Conservation (phyloP, 345 rosid species). For the Carallia brachiata region DNA sequence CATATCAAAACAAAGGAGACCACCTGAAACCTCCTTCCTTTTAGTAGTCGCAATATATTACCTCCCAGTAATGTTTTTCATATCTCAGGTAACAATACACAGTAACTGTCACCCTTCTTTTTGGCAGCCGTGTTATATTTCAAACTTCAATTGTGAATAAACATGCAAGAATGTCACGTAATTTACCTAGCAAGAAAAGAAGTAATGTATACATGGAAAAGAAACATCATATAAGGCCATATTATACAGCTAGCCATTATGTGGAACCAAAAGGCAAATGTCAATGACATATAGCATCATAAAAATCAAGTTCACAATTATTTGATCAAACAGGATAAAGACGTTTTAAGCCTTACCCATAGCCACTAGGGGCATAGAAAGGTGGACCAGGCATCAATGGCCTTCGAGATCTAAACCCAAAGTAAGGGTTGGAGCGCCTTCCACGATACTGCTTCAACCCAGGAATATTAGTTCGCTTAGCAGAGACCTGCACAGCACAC, state of each 20-base stretch:
- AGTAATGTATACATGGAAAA: too few relatives aligned
- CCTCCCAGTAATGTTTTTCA: neutral
- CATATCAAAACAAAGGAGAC: neutral
- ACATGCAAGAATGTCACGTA: too few relatives aligned
- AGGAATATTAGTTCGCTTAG: constrained; percentile 91
- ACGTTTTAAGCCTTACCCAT: constrained; percentile 56
- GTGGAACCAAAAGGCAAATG: too few relatives aligned
- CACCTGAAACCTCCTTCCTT: neutral
- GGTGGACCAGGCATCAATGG: constrained; percentile 72
- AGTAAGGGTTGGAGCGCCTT: constrained; percentile 58
- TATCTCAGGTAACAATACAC: neutral
- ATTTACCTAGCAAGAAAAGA: too few relatives aligned
- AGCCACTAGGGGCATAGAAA: constrained; percentile 62
- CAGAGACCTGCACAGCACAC: constrained; percentile 65
- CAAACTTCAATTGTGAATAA: too few relatives aligned
- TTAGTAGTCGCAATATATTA: neutral
- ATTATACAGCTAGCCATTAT: too few relatives aligned
- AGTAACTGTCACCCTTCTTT: too few relatives aligned
- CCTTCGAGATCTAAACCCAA: constrained; percentile 73
- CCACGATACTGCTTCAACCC: constrained; percentile 96
- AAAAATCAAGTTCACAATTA: too few relatives aligned
- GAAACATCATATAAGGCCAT: too few relatives aligned
- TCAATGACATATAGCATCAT: too few relatives aligned
- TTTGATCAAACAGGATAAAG: constrained; percentile 4
- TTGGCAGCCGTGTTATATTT: too few relatives aligned